Evolutionary conservation across 306 rosid species (phyloP).

Genomic region (Cucumis cinereus): DNA sequence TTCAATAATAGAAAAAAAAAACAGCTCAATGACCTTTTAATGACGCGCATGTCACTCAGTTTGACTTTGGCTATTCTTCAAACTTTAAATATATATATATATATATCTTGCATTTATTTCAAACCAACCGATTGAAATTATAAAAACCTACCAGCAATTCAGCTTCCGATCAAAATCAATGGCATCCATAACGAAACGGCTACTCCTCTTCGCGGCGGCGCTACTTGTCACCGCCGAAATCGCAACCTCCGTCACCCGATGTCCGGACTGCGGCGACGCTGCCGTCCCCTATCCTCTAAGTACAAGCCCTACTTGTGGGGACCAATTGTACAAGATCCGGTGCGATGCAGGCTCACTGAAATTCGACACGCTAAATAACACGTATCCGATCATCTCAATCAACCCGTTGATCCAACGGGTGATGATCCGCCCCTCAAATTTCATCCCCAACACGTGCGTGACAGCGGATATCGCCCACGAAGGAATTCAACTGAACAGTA

Average conservation of each 20-base stretch:
- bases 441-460: conserved; percentile 40
- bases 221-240: conserved; percentile 20
- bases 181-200: conserved; percentile 10
- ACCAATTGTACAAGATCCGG: conserved; percentile 48
- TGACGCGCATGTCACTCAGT: background rate
- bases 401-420: conserved; percentile 39
- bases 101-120: background rate
- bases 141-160: background rate
- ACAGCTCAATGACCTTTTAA: background rate
- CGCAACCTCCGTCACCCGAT: conserved; percentile 16
- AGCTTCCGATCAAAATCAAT: background rate
- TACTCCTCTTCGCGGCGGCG: conserved; percentile 20
- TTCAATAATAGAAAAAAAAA: background rate
- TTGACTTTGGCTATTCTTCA: background rate
- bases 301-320: conserved; percentile 47
- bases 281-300: conserved; percentile 63
- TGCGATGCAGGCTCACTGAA: conserved; percentile 32
- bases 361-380: conserved; percentile 53
- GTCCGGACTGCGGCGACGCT: conserved; percentile 49
- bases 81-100: background rate
- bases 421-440: conserved; percentile 37
- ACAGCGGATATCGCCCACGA: conserved; percentile 37
- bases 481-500: conserved; percentile 41
- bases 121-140: background rate
- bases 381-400: conserved; percentile 53